Evolutionary conservation across 176 grass and related monocot genomes (phyloP).

Genomic region (Zizania latifolia): DNA sequence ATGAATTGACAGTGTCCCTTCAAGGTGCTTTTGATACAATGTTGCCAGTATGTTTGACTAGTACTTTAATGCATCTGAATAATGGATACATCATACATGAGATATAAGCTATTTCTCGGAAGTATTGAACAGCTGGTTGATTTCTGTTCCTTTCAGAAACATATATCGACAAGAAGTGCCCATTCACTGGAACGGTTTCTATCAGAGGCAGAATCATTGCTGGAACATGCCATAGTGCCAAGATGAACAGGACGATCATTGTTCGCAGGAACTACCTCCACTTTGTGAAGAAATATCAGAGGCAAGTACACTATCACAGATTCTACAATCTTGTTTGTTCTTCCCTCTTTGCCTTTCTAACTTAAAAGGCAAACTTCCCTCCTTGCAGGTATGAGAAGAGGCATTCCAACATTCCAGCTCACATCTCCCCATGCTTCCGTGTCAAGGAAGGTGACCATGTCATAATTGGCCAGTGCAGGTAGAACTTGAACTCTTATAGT

Average conservation of each 20-base stretch:
- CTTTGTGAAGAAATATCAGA: slow-evolving; percentile 89
- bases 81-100: not conserved
- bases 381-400: slow-evolving; percentile 79
- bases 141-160: slow-evolving; percentile 35
- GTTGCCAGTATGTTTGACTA: not conserved
- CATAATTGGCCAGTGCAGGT: slow-evolving; percentile 95
- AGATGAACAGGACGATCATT: slow-evolving; percentile 91
- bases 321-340: not conserved
- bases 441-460: slow-evolving; percentile 83
- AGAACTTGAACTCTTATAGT: not conserved
- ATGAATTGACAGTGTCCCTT: not conserved
- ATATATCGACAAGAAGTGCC: slow-evolving; percentile 89
- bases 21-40: not conserved
- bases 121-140: not conserved
- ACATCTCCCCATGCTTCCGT: slow-evolving; percentile 82
- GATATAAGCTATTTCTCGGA: not conserved
- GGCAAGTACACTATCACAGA: slow-evolving; percentile 11
- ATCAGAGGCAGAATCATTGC: slow-evolving; percentile 87
- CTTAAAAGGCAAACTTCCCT: not conserved
- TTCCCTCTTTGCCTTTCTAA: not conserved
- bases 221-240: slow-evolving; percentile 84
- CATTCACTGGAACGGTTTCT: slow-evolving; percentile 76
- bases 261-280: slow-evolving; percentile 90
- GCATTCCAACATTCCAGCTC: slow-evolving; percentile 77
- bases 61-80: not conserved